Evolutionary conservation across 495 filamentous ascomycete genomes (phyloP).

Genomic region (Friedmanniomyces endolithicus): DNA sequence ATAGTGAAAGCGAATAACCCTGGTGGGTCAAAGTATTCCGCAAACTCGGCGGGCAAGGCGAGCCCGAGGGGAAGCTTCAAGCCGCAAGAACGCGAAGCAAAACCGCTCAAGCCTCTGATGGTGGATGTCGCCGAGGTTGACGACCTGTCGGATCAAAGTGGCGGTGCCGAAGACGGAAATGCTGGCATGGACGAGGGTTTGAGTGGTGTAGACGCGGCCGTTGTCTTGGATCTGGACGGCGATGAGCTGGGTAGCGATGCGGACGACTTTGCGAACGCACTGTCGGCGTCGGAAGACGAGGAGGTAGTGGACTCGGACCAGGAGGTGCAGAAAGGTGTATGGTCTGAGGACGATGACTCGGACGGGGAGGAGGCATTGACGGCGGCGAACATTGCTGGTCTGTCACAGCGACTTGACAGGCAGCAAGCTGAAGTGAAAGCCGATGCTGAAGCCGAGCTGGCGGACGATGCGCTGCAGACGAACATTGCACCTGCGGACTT

Average conservation of each 20-base stretch:
- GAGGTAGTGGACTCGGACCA: slow-evolving; percentile 31
- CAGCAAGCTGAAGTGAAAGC: slow-evolving; percentile 56
- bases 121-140: slow-evolving; percentile 21
- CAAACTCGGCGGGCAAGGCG: slow-evolving; percentile 25
- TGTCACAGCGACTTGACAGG: slow-evolving; percentile 69
- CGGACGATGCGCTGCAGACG: slow-evolving; percentile 82
- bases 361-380: slow-evolving; percentile 86
- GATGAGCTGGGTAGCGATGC: slow-evolving; percentile 35
- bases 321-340: slow-evolving; percentile 45
- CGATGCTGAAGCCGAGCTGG: slow-evolving; percentile 66
- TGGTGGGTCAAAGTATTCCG: slow-evolving; percentile 19
- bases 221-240: slow-evolving; percentile 39
- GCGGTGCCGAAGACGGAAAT: slow-evolving; percentile 18
- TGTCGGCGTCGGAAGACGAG: slow-evolving; percentile 57
- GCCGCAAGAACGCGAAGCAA: not conserved
- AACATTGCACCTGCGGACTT: slow-evolving; percentile 82
- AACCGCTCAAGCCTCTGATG: not conserved
- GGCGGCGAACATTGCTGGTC: slow-evolving; percentile 88
- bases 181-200: slow-evolving; percentile 35
- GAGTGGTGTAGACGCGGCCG: slow-evolving; percentile 27
- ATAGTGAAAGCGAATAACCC: slow-evolving; percentile 33
- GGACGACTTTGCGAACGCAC: slow-evolving; percentile 30
- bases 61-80: slow-evolving; percentile 27
- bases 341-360: slow-evolving; percentile 85
- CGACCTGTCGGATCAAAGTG: slow-evolving; percentile 28